These are phyloP conservation scores for Fusarium sp. DNA, from an alignment of 2,329 filamentous ascomycete species.

Conservation along the genomic window DNA sequence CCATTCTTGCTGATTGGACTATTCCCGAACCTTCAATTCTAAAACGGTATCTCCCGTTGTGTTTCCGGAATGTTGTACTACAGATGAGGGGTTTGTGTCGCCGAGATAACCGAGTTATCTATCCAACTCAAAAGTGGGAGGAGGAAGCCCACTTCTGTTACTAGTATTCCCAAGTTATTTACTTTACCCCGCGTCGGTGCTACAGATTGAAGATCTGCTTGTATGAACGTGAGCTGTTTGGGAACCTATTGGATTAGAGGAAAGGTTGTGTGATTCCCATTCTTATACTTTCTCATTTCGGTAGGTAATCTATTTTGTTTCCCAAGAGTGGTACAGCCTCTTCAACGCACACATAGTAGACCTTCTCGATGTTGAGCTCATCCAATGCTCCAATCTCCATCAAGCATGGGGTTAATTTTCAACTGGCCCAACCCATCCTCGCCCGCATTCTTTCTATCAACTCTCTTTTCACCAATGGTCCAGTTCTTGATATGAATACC, in stretches of 20 bases:
- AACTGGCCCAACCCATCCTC: neutral
- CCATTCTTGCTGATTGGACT: neutral
- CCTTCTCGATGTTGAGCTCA: neutral
- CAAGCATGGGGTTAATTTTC: neutral
- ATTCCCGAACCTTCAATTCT: neutral
- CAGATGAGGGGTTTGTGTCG: neutral
- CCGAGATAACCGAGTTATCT: neutral
- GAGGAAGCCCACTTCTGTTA: neutral
- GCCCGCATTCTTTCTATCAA: neutral
- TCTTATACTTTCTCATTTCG: neutral
- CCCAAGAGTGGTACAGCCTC: neutral
- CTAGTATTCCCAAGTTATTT: neutral
- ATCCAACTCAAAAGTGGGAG: neutral
- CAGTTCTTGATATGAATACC: neutral
- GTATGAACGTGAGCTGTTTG: neutral
- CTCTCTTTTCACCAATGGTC: neutral
- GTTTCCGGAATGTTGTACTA: neutral
- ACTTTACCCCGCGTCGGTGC: neutral
- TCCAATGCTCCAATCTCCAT: neutral
- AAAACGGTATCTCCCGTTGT: neutral
- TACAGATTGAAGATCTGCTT: neutral
- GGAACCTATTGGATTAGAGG: neutral
- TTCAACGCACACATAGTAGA: too few species aligned
- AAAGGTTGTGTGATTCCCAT: neutral
- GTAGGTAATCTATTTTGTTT: neutral